Evolutionary conservation across 768 basidiomycete species (phyloP), one percentile per base, ranked within the genome.

Genomic region (Dioszegia hungarica): DNA sequence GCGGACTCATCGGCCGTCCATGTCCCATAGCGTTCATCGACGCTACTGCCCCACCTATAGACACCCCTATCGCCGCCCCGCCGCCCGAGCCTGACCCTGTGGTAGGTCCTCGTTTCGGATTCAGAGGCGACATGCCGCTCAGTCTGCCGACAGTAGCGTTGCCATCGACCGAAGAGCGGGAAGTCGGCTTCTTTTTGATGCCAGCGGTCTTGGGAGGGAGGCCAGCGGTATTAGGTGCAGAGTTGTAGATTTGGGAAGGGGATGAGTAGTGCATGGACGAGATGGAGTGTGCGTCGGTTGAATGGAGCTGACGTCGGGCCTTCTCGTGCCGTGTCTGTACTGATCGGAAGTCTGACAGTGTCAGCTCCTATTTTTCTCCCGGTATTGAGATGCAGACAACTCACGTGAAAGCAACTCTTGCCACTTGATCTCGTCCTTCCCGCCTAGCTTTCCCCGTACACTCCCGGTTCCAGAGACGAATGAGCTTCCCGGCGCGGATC

Each of bases 381-480:
- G 25, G 11, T 19, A 27, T 22, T 38, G 15, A 22, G 5, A n/a
- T 12, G 1, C 31, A 36, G 9, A 22, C 1, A 15, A 67, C 73
- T 61, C 49, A 75, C 73, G 95, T 3, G 82, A 81, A 10, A 98
- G 82, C 0, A 99, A 81, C 59, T 98, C 95, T 70, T 86, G 86
- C 95, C 95, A 99, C 73, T 95, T 97, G 73, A 99, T 95, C 51
- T 95, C 91, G 39, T 89, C 91, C 24, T 88, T 83, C 2, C 81
- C 81, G 28, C 84, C 79, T 0, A 86, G 70, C 74, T 94, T 94
- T 3, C 90, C 87, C 22, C 90, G 84, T 19, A 84, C 79, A 1
- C 85, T 70, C 10, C 61, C 56, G 9, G 67, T 50, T 49, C 53
- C 58, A 20, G 64, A 52, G n/a, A 57, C 47, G 54, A 63, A 67